A percentile compares a stretch with the other conserved stretches of the same genome.
phyloP scores from a whole-genome alignment of 768 basidiomycete species.

The Coprinellus micaceus region DNA sequence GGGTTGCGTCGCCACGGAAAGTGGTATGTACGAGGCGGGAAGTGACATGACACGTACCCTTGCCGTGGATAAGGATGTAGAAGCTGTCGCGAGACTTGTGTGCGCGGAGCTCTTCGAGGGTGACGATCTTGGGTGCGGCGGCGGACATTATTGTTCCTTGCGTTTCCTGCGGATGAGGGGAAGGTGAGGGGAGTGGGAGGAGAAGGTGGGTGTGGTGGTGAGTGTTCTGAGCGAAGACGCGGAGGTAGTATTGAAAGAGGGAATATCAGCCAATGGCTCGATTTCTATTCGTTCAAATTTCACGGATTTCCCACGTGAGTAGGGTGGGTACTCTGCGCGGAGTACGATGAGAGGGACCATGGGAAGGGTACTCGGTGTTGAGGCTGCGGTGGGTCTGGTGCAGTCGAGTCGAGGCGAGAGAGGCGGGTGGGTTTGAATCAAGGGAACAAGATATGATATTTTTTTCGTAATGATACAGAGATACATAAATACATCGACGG shows the following conservation, averaged over 20 bases:
- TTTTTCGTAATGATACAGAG: not conserved
- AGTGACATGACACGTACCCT: constrained; percentile 47
- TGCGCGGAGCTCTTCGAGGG: constrained; percentile 72
- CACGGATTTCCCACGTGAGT: constrained; percentile 4
- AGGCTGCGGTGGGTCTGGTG: no score
- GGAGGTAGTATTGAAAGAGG: constrained; percentile 24
- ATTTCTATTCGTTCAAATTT: constrained; percentile 1
- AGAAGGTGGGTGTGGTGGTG: constrained; percentile 25
- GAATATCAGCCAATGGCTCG: constrained; percentile 12
- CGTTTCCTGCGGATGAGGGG: constrained; percentile 15
- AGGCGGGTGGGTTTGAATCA: not conserved
- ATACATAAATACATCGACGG: no score
- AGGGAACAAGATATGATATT: no score
- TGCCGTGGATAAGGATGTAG: constrained; percentile 80
- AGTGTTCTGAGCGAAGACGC: not conserved
- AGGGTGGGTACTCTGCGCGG: no score
- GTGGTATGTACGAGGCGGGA: constrained; percentile 3
- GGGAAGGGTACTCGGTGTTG: no score
- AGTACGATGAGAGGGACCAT: no score
- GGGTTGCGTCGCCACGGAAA: constrained; percentile 19
- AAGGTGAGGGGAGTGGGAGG: constrained; percentile 15
- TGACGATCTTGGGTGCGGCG: constrained; percentile 35
- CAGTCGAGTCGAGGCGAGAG: no score
- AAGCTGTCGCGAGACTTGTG: constrained; percentile 73
- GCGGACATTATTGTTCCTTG: constrained; percentile 32